phyloP scores from a whole-genome alignment of 129 eudicot genomes.

The Chrysanthemum makinoi region DNA sequence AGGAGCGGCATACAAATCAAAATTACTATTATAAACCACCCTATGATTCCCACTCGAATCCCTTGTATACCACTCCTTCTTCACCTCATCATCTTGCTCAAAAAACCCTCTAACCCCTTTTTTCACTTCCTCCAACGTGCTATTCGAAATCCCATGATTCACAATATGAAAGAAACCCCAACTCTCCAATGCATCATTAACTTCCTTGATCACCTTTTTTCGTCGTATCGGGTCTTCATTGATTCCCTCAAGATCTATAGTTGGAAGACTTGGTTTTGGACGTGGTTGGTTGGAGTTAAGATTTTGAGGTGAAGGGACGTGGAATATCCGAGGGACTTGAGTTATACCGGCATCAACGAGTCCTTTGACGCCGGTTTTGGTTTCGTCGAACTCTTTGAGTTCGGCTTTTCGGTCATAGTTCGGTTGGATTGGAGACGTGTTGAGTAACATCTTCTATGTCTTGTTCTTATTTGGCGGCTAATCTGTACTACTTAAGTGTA shows the following conservation, averaged over 20 bases:
- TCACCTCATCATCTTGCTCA: conserved; percentile 40
- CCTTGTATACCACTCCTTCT: conserved; percentile 27
- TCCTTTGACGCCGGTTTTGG: conserved; percentile 41
- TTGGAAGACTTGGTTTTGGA: conserved; percentile 18
- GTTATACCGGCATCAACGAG: conserved; percentile 43
- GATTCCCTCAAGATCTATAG: conserved; percentile 28
- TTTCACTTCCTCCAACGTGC: conserved; percentile 34
- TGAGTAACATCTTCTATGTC: too few relatives aligned
- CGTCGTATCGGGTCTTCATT: conserved; percentile 3
- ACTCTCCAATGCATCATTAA: conserved; percentile 23
- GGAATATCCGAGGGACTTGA: conserved; percentile 31
- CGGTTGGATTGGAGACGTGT: background rate
- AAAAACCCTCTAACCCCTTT: conserved; percentile 25
- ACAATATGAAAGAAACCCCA: conserved; percentile 54
- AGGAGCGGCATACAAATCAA: conserved; percentile 14
- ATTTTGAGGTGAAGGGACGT: conserved; percentile 7
- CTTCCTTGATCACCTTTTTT: conserved; percentile 11
- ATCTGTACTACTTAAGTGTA: too few relatives aligned
- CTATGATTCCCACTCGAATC: background rate
- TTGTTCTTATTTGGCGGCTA: too few relatives aligned
- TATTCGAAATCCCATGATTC: conserved; percentile 32
- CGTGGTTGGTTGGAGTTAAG: background rate
- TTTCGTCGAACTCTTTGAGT: conserved; percentile 29
- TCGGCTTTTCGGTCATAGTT: conserved; percentile 28
- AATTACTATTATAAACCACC: conserved; percentile 22